Evolutionary conservation across 1,284 basidiomycete genomes (phyloP).

Genomic region (Apiotrichum domesticum): DNA sequence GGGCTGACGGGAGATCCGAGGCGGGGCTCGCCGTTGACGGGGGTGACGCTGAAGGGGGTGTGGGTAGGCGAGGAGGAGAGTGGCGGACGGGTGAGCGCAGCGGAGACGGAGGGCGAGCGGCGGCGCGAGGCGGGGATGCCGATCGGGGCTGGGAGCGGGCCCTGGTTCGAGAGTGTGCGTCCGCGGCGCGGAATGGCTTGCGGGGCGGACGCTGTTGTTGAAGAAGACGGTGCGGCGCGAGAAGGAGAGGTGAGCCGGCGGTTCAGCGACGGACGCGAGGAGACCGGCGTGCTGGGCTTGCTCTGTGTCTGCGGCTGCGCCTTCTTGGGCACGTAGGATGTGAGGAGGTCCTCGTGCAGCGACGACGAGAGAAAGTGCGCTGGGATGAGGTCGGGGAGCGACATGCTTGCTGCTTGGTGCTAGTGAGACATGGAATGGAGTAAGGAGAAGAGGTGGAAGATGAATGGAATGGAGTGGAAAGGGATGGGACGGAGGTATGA

Average conservation of each 20-base stretch:
- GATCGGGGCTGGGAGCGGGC: constrained; percentile 3
- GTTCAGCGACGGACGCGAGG: not conserved
- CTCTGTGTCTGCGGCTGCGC: not conserved
- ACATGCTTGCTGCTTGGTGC: not conserved
- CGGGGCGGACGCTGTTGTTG: too few relatives aligned
- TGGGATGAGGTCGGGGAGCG: not conserved
- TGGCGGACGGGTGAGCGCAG: not conserved
- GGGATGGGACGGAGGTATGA: too few relatives aligned
- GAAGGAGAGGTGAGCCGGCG: not conserved
- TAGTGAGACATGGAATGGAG: too few relatives aligned
- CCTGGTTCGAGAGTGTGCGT: not conserved
- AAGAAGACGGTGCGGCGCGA: not conserved
- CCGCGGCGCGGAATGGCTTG: too few relatives aligned
- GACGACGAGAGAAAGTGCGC: constrained; percentile 2
- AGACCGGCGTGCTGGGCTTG: not conserved
- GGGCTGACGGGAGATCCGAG: not conserved
- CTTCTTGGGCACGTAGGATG: too few relatives aligned
- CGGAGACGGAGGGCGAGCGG: not conserved
- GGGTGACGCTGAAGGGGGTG: constrained; percentile 2
- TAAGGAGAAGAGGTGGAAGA: too few relatives aligned
- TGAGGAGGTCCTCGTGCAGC: not conserved
- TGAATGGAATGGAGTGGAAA: too few relatives aligned
- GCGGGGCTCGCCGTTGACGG: not conserved
- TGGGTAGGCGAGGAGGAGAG: constrained; percentile 1
- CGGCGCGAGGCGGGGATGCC: constrained; percentile 6